These are phyloP conservation scores for Alnus rubra DNA, from an alignment of 306 rosid species.

Conservation along the genomic window DNA sequence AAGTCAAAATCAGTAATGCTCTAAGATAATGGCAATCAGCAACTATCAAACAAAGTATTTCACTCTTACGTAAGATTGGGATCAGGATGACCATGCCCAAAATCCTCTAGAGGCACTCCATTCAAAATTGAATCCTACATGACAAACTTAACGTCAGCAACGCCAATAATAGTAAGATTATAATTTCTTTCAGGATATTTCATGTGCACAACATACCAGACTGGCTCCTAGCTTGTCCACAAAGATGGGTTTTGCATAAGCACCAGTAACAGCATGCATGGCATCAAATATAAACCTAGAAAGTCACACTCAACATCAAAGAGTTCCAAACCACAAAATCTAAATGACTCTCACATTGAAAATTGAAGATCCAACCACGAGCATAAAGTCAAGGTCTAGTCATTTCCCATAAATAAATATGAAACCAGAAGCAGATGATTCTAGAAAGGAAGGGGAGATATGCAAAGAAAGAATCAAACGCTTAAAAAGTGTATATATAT, in stretches of 20 bases:
- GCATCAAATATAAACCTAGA: constrained; percentile 85
- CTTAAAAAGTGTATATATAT: not conserved
- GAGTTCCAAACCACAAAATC: constrained; percentile 23
- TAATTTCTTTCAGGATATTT: constrained; percentile 5
- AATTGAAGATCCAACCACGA: constrained; percentile 22
- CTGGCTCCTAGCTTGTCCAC: constrained; percentile 88
- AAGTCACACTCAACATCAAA: constrained; percentile 18
- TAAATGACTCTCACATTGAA: not conserved
- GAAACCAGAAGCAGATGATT: not conserved
- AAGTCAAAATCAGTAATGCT: constrained; percentile 25
- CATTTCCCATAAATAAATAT: not conserved
- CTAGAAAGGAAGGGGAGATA: not conserved
- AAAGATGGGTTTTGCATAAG: constrained; percentile 92
- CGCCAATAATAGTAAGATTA: constrained; percentile 2
- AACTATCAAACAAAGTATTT: constrained; percentile 17
- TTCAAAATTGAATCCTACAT: constrained; percentile 81
- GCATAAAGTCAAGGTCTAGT: constrained; percentile 2
- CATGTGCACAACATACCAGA: constrained; percentile 49
- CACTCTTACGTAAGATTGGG: constrained; percentile 91
- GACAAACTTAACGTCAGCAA: constrained; percentile 42
- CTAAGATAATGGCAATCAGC: constrained; percentile 14
- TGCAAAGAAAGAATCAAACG: not conserved
- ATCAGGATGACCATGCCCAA: constrained; percentile 98
- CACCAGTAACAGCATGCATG: constrained; percentile 99
- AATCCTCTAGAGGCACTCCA: constrained; percentile 94